Base-by-base conservation (phyloP, 768 basidiomycete species). In the Cyclocybe cylindracea region DNA sequence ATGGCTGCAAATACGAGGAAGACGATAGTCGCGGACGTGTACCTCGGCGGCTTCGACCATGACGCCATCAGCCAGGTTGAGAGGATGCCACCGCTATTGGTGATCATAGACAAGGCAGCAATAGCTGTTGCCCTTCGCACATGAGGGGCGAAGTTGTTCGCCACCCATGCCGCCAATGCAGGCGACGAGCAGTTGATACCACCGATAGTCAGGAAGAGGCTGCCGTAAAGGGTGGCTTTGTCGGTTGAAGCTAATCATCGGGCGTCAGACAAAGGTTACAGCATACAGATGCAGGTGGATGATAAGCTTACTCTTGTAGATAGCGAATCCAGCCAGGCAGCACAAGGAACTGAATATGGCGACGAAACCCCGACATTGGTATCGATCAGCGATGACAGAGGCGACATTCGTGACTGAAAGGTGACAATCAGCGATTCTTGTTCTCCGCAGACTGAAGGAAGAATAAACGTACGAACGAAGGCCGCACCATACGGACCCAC, bases 21-120 rank as follows among this genome's bases (percentile, higher is more conserved):
- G 29, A 53, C 54, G n/a, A 38, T 29, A 33, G 13, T 39, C n/a
- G 43, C 32, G 10, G 38, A 45, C 37, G 24, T 39, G 19, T 39
- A 52, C 11, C 39, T 36, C 14, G 51, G 51, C 16, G 51, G 44
- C 7, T 36, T 18, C 32, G 44, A 52, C 4, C 37, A 18, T 13
- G 51, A 41, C 11, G 44, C 51, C 40, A 76, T 61, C 16, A 73
- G 66, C 75, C 76, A 78, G 4, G 73, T 78, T 3, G 71, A 62
- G 39, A 77, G 67, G 36, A 78, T 73, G 8, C 70, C 73, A 44
- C 74, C 73, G 5, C 62, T 36, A 46, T 72, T 75, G 10, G 68
- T 70, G 54, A 69, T 59, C 43, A 69, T 66, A 35, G 69, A 67
- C 2, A 63, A 63, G 7, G 71, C 51, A n/a, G 73, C 75, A 33